phyloP scores from a whole-genome alignment of 2,329 filamentous ascomycete genomes.

The Alternaria hordeiaustralica region DNA sequence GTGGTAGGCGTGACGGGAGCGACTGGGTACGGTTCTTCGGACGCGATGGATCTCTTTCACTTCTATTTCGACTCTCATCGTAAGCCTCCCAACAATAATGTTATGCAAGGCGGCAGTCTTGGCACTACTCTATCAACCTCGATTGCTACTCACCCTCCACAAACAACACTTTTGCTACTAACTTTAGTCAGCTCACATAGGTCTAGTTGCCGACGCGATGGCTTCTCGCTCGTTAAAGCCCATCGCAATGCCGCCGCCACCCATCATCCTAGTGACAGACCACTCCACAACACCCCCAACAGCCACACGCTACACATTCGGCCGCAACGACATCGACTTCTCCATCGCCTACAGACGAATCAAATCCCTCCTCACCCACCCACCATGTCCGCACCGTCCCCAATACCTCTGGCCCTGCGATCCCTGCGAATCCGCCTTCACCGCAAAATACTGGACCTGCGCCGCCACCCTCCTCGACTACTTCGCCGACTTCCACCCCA shows the following conservation, averaged over 20 bases:
- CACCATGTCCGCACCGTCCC: background rate
- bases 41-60: background rate
- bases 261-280: background rate
- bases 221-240: background rate
- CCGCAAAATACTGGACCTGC: conserved; percentile 21
- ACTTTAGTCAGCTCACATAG: background rate
- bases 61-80: background rate
- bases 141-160: background rate
- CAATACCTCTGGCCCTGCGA: conserved; percentile 11
- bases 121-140: background rate
- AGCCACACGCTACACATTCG: background rate
- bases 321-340: background rate
- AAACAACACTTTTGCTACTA: background rate
- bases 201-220: no score
- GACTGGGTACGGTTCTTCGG: background rate
- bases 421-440: conserved; percentile 8
- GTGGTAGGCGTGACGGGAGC: conserved; percentile 53
- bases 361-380: conserved; percentile 15
- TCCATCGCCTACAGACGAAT: conserved; percentile 16
- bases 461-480: conserved; percentile 37
- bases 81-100: background rate
- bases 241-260: background rate
- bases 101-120: conserved; percentile 9
- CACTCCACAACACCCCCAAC: background rate
- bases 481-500: conserved; percentile 33